A percentile compares a stretch with the other conserved stretches of the same genome.
phyloP scores from a whole-genome alignment of 768 basidiomycete species.

The Tubosaeta sp. region DNA sequence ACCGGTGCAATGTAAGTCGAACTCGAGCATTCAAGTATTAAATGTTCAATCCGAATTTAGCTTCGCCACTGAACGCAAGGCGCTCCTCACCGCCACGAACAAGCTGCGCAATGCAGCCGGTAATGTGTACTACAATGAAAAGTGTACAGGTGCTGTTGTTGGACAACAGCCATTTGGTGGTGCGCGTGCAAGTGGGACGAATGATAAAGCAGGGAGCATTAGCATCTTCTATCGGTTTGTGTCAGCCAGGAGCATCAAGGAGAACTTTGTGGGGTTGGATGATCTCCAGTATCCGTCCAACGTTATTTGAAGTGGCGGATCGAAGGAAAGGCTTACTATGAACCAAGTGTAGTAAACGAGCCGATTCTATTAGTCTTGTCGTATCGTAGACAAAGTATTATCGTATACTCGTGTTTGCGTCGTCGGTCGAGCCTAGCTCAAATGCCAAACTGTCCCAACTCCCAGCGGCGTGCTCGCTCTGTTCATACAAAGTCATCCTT shows the following conservation, averaged over 20 bases:
- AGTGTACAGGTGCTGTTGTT: conserved; percentile 96
- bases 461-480: too few relatives aligned
- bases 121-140: conserved; percentile 97
- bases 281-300: conserved; percentile 88
- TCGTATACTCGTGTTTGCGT: too few relatives aligned
- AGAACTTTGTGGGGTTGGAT: conserved; percentile 85
- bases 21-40: neutral
- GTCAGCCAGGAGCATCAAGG: conserved; percentile 91
- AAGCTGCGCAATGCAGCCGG: conserved; percentile 87
- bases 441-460: neutral
- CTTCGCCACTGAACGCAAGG: conserved; percentile 79
- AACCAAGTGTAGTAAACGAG: neutral
- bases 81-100: conserved; percentile 75
- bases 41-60: conserved; percentile 36
- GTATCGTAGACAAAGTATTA: too few relatives aligned
- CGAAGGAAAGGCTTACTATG: neutral
- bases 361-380: neutral
- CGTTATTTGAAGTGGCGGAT: conserved; percentile 40
- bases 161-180: conserved; percentile 99
- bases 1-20: conserved; percentile 86
- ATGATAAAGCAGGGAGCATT: conserved; percentile 94
- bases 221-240: conserved; percentile 77
- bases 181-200: conserved; percentile 87
- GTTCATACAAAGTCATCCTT: neutral
- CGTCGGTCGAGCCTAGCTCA: neutral